Conservation (phyloP, 73 alveolate species). For the Paraurostyla sp. region DNA sequence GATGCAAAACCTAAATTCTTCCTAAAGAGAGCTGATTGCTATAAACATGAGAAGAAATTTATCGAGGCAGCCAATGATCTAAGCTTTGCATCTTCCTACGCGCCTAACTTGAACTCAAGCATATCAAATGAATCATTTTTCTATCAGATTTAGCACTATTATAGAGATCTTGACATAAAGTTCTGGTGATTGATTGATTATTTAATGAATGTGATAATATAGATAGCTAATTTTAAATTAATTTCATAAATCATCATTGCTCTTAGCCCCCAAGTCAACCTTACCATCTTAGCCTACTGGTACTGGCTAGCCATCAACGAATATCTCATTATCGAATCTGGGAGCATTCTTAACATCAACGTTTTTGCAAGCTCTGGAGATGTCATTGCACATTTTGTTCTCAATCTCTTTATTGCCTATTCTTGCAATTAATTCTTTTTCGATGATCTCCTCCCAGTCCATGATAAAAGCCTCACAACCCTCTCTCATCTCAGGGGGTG, state of each 20-base stretch:
- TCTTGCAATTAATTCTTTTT: slow-evolving; percentile 80
- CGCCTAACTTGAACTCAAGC: slow-evolving; percentile 6
- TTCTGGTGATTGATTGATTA: slow-evolving; percentile 34
- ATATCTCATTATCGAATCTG: slow-evolving; percentile 49
- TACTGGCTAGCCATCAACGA: slow-evolving; percentile 71
- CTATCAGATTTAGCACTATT: slow-evolving; percentile 18
- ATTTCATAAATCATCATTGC: slow-evolving; percentile 32
- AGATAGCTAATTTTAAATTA: neutral
- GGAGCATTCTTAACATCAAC: slow-evolving; percentile 72
- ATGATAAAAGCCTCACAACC: slow-evolving; percentile 92
- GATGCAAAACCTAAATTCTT: neutral
- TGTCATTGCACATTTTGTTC: slow-evolving; percentile 81
- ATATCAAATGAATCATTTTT: neutral
- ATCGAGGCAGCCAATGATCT: slow-evolving; percentile 46
- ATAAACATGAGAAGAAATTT: neutral
- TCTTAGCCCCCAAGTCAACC: slow-evolving; percentile 37
- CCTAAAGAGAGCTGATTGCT: slow-evolving; percentile 15
- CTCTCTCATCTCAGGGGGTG: slow-evolving; percentile 95
- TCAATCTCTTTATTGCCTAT: slow-evolving; percentile 81
- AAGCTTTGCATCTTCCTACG: neutral
- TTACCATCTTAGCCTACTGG: slow-evolving; percentile 63
- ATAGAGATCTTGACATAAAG: slow-evolving; percentile 47
- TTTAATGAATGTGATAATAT: too few relatives aligned
- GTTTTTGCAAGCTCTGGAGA: slow-evolving; percentile 81
- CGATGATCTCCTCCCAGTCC: slow-evolving; percentile 88